Conservation (phyloP, 768 basidiomycete species). For the Mycena galericulata region DNA sequence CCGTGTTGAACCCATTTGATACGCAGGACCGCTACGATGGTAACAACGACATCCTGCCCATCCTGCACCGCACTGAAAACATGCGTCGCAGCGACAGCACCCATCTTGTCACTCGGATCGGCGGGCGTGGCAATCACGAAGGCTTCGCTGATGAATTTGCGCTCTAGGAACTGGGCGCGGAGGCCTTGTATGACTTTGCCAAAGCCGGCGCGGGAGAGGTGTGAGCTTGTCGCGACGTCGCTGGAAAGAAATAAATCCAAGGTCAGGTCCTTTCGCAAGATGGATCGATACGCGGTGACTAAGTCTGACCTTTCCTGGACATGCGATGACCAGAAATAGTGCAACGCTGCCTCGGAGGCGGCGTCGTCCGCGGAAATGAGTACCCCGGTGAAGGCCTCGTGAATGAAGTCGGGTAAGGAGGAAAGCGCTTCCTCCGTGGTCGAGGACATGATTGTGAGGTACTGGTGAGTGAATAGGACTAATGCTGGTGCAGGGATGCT, state of each 20-base stretch:
- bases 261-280: too few species aligned
- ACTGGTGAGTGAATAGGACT: too few species aligned
- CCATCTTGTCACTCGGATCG: background rate
- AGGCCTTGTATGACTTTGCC: background rate
- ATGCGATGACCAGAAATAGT: too few species aligned
- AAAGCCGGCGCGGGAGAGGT: background rate
- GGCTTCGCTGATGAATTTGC: background rate
- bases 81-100: background rate
- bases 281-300: too few species aligned
- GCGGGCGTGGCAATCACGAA: slow-evolving; percentile 10
- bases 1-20: slow-evolving; percentile 7
- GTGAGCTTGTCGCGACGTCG: background rate
- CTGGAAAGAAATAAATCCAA: background rate
- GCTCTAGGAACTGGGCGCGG: background rate
- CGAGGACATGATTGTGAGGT: too few species aligned
- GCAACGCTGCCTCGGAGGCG: too few species aligned
- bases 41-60: background rate
- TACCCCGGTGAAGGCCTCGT: too few species aligned
- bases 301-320: too few species aligned
- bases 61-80: background rate
- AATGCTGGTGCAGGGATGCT: too few species aligned
- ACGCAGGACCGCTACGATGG: background rate
- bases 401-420: too few species aligned
- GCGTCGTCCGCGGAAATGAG: too few species aligned
- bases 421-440: too few species aligned